Conservation (phyloP, 257 asterid species). For the Nicotiana sylvestris region DNA sequence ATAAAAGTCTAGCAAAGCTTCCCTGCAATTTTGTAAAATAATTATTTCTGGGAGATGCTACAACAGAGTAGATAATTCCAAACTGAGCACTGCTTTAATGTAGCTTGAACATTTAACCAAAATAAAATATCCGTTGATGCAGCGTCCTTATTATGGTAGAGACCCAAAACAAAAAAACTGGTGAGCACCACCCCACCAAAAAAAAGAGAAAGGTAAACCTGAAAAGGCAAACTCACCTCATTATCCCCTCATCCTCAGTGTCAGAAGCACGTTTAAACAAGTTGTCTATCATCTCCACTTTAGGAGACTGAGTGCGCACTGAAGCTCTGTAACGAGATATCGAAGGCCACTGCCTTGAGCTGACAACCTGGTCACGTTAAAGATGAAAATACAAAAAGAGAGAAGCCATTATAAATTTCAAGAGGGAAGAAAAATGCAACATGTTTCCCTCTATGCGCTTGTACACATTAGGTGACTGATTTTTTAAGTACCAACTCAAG, state of each 20-base stretch:
- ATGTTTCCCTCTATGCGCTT: background rate
- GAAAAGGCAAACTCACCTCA: conserved; percentile 39
- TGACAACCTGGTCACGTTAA: conserved; percentile 56
- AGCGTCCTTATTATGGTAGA: background rate
- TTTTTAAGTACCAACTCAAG: background rate
- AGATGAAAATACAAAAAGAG: background rate
- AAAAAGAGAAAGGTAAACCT: background rate
- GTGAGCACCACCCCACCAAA: background rate
- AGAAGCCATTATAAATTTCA: background rate
- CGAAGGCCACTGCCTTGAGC: conserved; percentile 94
- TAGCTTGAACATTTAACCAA: background rate
- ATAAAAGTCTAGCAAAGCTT: conserved; percentile 67
- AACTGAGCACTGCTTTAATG: background rate
- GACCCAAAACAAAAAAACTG: too few species aligned
- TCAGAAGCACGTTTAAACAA: conserved; percentile 65
- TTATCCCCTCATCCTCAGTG: conserved; percentile 76
- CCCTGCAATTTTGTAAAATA: conserved; percentile 41
- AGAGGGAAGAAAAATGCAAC: background rate
- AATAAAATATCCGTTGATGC: background rate
- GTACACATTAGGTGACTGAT: background rate
- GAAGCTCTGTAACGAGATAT: conserved; percentile 81
- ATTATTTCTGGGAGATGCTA: background rate
- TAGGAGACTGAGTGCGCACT: conserved; percentile 91
- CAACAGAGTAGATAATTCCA: background rate
- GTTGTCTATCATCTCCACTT: conserved; percentile 82